Conservation (phyloP, 2,329 filamentous ascomycete genomes). For the Cladosporium austrohemisphaericum region DNA sequence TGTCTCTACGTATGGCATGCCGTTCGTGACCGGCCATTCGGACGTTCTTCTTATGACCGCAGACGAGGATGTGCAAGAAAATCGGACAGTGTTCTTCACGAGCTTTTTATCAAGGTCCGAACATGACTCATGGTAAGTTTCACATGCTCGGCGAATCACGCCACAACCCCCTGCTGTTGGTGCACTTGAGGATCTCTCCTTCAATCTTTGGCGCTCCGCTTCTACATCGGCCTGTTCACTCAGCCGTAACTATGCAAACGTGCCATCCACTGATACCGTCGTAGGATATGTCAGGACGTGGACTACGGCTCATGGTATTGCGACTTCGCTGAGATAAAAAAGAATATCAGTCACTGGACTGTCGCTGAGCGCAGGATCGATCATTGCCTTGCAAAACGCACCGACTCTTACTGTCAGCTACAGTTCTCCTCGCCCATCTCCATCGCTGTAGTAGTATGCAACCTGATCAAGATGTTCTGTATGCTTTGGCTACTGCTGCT, state of each 20-base stretch:
- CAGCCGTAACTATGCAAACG: not conserved
- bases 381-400: slow-evolving; percentile 18
- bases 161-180: not conserved
- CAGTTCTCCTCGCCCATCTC: slow-evolving; percentile 19
- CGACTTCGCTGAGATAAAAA: not conserved
- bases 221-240: not conserved
- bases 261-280: not conserved
- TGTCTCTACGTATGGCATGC: slow-evolving; percentile 16
- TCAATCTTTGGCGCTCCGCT: not conserved
- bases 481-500: slow-evolving; percentile 18
- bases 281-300: not conserved
- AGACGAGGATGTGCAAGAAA: slow-evolving; percentile 9
- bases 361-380: slow-evolving; percentile 17
- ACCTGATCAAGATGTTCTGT: slow-evolving; percentile 16
- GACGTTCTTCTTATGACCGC: slow-evolving; percentile 17
- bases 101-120: not conserved
- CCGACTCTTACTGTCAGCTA: slow-evolving; percentile 14
- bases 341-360: slow-evolving; percentile 15
- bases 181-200: not conserved
- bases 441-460: slow-evolving; percentile 17
- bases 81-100: slow-evolving; percentile 18
- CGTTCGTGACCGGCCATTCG: slow-evolving; percentile 14
- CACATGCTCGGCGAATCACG: not conserved
- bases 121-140: not conserved
- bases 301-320: slow-evolving; percentile 1